These are phyloP conservation scores for Colletotrichum navitas DNA, from an alignment of 2,329 filamentous ascomycete species.

Conservation along the genomic window DNA sequence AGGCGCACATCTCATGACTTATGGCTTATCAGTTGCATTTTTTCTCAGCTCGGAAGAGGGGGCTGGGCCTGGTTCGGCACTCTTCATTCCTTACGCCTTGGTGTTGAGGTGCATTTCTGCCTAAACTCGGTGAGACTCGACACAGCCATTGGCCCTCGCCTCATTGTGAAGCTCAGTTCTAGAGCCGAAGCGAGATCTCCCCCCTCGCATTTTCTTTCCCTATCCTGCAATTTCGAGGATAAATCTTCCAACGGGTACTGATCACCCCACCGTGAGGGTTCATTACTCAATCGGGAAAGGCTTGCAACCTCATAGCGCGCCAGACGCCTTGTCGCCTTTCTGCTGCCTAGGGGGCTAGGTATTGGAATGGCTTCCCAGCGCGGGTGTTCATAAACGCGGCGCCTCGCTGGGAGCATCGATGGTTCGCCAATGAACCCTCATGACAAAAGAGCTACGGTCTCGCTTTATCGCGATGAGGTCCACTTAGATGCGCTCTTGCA, in stretches of 20 bases:
- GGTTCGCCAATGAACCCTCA: not conserved
- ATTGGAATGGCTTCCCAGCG: not conserved
- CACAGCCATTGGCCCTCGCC: not conserved
- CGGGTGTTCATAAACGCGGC: not conserved
- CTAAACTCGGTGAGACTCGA: slow-evolving; percentile 13
- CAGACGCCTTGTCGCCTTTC: not conserved
- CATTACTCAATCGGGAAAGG: not conserved
- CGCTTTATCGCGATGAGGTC: not conserved
- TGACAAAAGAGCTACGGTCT: not conserved
- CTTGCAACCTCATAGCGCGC: not conserved
- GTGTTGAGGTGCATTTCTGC: slow-evolving; percentile 18
- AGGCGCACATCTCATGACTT: not conserved
- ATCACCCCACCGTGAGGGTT: not conserved
- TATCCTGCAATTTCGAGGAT: not conserved
- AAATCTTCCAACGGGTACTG: not conserved
- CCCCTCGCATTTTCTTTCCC: too few species aligned
- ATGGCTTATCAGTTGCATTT: too few species aligned
- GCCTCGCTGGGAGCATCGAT: not conserved
- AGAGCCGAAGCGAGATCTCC: not conserved
- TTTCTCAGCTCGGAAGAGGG: not conserved
- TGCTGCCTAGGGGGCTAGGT: not conserved
- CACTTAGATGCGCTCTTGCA: not conserved
- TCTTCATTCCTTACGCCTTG: not conserved
- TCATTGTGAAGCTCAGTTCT: slow-evolving; percentile 13
- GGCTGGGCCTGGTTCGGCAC: not conserved